Evolutionary conservation across 345 rosid species (phyloP), one percentile per base, ranked within the genome.

Genomic region (Cardiospermum halicacabum): DNA sequence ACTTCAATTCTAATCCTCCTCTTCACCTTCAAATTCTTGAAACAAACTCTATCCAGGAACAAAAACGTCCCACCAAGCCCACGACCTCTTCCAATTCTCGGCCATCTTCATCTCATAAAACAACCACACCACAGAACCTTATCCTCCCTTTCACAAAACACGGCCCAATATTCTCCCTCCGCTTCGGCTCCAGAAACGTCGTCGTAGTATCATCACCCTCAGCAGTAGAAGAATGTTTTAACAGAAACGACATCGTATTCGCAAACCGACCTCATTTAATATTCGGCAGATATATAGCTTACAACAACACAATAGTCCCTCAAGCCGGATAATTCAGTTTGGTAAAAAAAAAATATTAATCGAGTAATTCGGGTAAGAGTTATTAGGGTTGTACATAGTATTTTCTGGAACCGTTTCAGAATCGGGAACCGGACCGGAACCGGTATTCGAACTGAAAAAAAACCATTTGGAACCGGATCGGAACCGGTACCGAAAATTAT

Each of bases 171-270:
- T 62, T 76, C 27, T 77, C 74, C 56, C 84, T 85, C 62, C 72
- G 13, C 36, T 72, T 85, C 28, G 87, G 87, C 28, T 34, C 69
- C 28, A 81, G 79, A 19, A 63, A 62, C 3, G 71, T 78, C 21
- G 51, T 85, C 8, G 7, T 72, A 5, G 78, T 85, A 32, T 78
- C 84, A 39, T 85, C 87, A 0, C 69, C 75, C 0, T 48, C 74
- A 0, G 72, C 77, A 10, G 77, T 62, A 13, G 78, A 78, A 55
- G 85, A 82, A 58, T 87, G 93, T 64, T 79, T 87, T 78, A 81
- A 78, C 53, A 81, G 76, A 36, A 82, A 84, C 48, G 90, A 84
- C 50, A 27, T 58, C 43, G 60, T 80, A 10, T 73, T 87, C 12
- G 86, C 88, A 5, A 78, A 84, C 65, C 81, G 89, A 9, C 85